These are phyloP conservation scores for Cercospora beticola DNA, from an alignment of 2,329 filamentous ascomycete genomes.

Conservation along the genomic window DNA sequence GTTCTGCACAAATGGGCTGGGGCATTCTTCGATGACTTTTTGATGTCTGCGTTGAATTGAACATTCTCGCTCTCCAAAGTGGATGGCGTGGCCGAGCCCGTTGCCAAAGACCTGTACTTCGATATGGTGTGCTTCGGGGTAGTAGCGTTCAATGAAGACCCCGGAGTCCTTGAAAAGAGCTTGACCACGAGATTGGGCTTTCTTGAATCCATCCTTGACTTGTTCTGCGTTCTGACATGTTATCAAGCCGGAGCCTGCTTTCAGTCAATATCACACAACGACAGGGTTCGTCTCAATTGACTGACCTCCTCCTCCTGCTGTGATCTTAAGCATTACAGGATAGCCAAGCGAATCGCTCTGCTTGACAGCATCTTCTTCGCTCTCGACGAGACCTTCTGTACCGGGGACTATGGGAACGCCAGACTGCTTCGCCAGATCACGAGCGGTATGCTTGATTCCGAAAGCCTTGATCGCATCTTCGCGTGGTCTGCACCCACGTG, in stretches of 20 bases:
- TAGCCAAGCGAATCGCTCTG: slow-evolving; percentile 50
- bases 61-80: slow-evolving; percentile 86
- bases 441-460: slow-evolving; percentile 59
- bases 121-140: slow-evolving; percentile 75
- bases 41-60: slow-evolving; percentile 84
- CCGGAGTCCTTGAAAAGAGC: slow-evolving; percentile 79
- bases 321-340: slow-evolving; percentile 60
- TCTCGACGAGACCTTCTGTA: slow-evolving; percentile 50
- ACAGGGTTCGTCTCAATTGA: no score
- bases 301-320: slow-evolving; percentile 55
- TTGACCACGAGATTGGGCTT: slow-evolving; percentile 69
- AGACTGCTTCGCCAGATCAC: slow-evolving; percentile 54
- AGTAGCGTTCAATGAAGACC: slow-evolving; percentile 82
- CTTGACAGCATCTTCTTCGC: slow-evolving; percentile 49
- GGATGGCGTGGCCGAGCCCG: slow-evolving; percentile 71
- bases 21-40: slow-evolving; percentile 88
- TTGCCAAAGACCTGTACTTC: slow-evolving; percentile 92
- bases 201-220: slow-evolving; percentile 60
- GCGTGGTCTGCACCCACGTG: slow-evolving; percentile 5
- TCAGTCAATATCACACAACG: no score
- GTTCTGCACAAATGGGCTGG: slow-evolving; percentile 64
- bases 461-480: slow-evolving; percentile 43
- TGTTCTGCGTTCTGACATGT: slow-evolving; percentile 69
- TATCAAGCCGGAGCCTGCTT: slow-evolving; percentile 72
- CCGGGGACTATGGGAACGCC: slow-evolving; percentile 58